phyloP scores from a whole-genome alignment of 352 stramenopile genomes.

The Phytopythium ostracodes region DNA sequence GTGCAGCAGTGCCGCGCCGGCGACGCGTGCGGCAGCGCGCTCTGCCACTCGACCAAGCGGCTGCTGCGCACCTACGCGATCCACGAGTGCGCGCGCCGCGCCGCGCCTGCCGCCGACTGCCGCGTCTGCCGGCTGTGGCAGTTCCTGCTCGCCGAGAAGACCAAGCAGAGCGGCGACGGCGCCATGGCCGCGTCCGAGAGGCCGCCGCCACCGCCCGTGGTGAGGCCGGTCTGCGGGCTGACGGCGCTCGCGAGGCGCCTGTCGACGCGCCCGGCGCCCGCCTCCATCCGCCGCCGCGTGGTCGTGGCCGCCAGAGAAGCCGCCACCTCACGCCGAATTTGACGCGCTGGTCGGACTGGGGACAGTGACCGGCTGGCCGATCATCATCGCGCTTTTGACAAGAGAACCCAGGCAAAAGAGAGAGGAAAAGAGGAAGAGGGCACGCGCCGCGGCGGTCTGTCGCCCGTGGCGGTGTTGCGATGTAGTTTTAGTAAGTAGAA shows the following conservation, averaged over 20 bases:
- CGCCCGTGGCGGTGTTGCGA: background rate
- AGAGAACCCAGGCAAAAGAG: background rate
- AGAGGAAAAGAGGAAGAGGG: background rate
- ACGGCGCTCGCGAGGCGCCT: constrained; percentile 1
- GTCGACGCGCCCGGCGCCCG: constrained; percentile 3
- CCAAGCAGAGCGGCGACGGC: background rate
- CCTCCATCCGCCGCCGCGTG: constrained; percentile 4
- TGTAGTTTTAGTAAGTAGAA: constrained; percentile 1
- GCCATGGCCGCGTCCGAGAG: background rate
- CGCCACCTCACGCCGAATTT: constrained; percentile 2
- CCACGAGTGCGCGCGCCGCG: constrained; percentile 41
- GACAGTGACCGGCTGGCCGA: background rate
- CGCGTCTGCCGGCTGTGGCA: constrained; percentile 78
- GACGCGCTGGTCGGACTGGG: background rate
- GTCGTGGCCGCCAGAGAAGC: constrained; percentile 5
- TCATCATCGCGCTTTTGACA: background rate
- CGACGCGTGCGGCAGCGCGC: constrained; percentile 57
- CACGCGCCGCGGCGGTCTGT: background rate
- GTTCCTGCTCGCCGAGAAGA: constrained; percentile 37
- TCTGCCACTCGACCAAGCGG: constrained; percentile 66
- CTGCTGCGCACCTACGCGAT: constrained; percentile 63
- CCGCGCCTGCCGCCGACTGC: constrained; percentile 24
- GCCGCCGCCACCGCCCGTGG: background rate
- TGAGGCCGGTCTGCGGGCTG: background rate
- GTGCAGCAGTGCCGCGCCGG: constrained; percentile 46